phyloP scores from a whole-genome alignment of 2,329 filamentous ascomycete genomes.

The Thermothelomyces thermophilus region DNA sequence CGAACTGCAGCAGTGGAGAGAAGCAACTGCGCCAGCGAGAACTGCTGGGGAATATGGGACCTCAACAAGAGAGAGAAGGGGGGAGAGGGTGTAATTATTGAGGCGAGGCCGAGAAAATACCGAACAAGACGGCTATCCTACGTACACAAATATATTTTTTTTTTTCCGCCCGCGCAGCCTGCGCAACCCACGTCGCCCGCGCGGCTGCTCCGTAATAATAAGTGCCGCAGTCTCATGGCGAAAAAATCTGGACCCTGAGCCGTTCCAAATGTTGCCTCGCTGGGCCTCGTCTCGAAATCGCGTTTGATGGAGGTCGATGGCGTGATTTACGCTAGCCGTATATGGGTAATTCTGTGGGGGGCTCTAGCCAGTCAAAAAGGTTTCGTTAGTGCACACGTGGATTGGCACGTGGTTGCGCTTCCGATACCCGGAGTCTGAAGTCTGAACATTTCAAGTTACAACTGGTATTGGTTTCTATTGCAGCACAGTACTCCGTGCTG shows the following conservation, averaged over 20 bases:
- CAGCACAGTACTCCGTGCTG: too few species aligned
- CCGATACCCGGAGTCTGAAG: neutral
- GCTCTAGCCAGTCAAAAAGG: neutral
- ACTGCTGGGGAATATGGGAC: constrained; percentile 7
- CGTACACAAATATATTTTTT: too few species aligned
- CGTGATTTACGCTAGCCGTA: constrained; percentile 18
- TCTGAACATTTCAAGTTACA: too few species aligned
- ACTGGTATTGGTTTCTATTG: too few species aligned
- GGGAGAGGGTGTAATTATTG: neutral
- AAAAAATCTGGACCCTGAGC: constrained; percentile 15
- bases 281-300: constrained; percentile 5
- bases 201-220: constrained; percentile 11
- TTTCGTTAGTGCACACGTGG: constrained; percentile 3
- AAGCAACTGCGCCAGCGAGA: constrained; percentile 20
- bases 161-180: constrained; percentile 6
- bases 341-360: constrained; percentile 17
- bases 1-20: constrained; percentile 19
- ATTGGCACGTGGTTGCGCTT: neutral
- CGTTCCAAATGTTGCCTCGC: neutral
- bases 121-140: constrained; percentile 15
- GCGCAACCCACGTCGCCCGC: constrained; percentile 5
- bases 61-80: constrained; percentile 2
- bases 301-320: constrained; percentile 13
- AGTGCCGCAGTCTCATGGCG: constrained; percentile 12
- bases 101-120: neutral